Evolutionary conservation across 2,329 filamentous ascomycete genomes (phyloP).

Genomic region (Teratosphaeria pseudoeucalypti): DNA sequence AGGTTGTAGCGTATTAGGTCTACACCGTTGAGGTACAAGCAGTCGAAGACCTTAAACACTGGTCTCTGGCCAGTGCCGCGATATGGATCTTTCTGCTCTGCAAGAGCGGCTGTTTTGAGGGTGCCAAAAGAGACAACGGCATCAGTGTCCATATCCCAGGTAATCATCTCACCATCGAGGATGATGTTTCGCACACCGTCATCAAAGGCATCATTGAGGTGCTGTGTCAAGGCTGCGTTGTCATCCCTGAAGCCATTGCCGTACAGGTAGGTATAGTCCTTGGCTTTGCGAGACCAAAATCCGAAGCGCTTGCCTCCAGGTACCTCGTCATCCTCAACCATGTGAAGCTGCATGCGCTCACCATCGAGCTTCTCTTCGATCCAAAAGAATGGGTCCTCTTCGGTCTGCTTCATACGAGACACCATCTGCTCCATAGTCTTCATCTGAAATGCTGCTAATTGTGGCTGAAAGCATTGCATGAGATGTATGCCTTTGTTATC

Average conservation of each 20-base stretch:
- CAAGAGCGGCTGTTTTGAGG: slow-evolving; percentile 78
- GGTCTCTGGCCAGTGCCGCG: slow-evolving; percentile 56
- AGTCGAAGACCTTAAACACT: slow-evolving; percentile 79
- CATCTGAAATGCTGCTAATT: slow-evolving; percentile 86
- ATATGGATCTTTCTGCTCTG: slow-evolving; percentile 65
- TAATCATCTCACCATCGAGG: slow-evolving; percentile 96
- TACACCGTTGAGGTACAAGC: slow-evolving; percentile 74
- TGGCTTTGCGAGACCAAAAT: slow-evolving; percentile 94
- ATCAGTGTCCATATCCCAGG: slow-evolving; percentile 82
- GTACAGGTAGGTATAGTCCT: slow-evolving; percentile 93
- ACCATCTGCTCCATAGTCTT: slow-evolving; percentile 73
- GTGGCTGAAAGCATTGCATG: slow-evolving; percentile 95
- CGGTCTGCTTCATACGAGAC: slow-evolving; percentile 51
- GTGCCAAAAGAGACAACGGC: slow-evolving; percentile 84
- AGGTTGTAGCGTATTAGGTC: slow-evolving; percentile 74
- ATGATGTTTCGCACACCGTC: slow-evolving; percentile 75
- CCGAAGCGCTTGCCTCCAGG: slow-evolving; percentile 64
- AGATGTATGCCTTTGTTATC: slow-evolving; percentile 65
- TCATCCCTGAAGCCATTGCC: slow-evolving; percentile 65
- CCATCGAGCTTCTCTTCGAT: slow-evolving; percentile 97
- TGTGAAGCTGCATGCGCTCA: slow-evolving; percentile 93
- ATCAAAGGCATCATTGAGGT: slow-evolving; percentile 67
- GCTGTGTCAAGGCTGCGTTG: slow-evolving; percentile 66
- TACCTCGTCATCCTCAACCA: slow-evolving; percentile 58
- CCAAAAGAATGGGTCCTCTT: slow-evolving; percentile 74